Percentiles rank a stretch among this genome's conserved stretches.
Evolutionary conservation across 2,329 filamentous ascomycete species (phyloP).

Genomic region (Endothia cerciana): DNA sequence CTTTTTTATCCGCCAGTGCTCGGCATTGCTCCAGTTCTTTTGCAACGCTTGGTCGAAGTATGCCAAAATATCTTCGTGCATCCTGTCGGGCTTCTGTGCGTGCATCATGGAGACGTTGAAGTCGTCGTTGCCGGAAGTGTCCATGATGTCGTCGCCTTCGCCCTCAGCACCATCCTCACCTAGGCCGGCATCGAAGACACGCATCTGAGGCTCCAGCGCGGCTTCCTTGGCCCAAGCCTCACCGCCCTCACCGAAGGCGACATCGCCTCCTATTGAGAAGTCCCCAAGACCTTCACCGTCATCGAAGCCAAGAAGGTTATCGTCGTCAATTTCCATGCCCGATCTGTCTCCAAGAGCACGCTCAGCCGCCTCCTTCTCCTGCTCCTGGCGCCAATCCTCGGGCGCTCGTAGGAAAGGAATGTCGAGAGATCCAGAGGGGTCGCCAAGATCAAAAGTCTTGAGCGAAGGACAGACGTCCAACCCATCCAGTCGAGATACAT

Average conservation of each 20-base stretch:
- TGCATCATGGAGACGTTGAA: constrained; percentile 82
- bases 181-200: constrained; percentile 69
- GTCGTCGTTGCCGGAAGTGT: constrained; percentile 65
- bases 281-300: constrained; percentile 76
- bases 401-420: constrained; percentile 89
- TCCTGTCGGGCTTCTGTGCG: constrained; percentile 64
- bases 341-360: constrained; percentile 66
- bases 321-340: constrained; percentile 83
- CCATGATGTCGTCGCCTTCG: constrained; percentile 61
- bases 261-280: constrained; percentile 71
- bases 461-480: constrained; percentile 94
- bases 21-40: constrained; percentile 98
- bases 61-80: constrained; percentile 93
- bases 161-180: constrained; percentile 59
- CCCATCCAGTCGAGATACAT: constrained; percentile 74
- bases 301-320: constrained; percentile 81
- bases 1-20: constrained; percentile 95
- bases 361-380: constrained; percentile 63
- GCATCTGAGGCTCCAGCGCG: constrained; percentile 82
- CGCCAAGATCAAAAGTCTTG: constrained; percentile 89
- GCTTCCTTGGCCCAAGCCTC: constrained; percentile 95
- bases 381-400: constrained; percentile 80
- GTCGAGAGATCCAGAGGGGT: constrained; percentile 81
- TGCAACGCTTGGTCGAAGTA: constrained; percentile 97
- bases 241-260: constrained; percentile 92